Percentiles rank a stretch among this genome's conserved stretches.
Conservation (phyloP, 768 basidiomycete genomes). For the Cystobasidium onofrii region DNA sequence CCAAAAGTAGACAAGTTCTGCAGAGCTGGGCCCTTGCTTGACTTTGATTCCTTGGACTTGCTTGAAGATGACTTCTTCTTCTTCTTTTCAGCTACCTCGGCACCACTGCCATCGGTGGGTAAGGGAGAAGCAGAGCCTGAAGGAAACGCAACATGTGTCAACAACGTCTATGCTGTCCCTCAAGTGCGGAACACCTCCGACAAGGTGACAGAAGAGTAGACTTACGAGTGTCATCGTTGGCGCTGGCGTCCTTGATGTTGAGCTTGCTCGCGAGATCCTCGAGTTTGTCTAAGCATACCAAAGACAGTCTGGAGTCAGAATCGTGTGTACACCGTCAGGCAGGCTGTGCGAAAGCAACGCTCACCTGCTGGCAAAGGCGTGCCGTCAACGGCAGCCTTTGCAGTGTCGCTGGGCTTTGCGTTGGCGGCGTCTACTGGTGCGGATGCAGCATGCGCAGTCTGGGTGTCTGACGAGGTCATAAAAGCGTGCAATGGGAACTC, state of each 20-base stretch:
- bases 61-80: conserved; percentile 30
- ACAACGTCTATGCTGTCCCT: not conserved
- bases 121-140: conserved; percentile 17
- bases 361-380: conserved; percentile 13
- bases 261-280: conserved; percentile 24
- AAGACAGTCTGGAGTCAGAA: not conserved
- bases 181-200: not conserved
- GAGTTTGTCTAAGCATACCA: not conserved
- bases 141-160: not conserved
- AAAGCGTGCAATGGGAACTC: conserved; percentile 18
- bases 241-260: conserved; percentile 25
- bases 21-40: not conserved
- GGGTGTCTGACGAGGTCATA: conserved; percentile 29
- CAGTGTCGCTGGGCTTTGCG: conserved; percentile 12
- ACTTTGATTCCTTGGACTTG: conserved; percentile 28
- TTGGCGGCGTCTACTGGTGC: conserved; percentile 28
- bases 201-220: not conserved
- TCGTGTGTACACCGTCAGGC: not conserved
- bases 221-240: conserved; percentile 24
- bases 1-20: conserved; percentile 30
- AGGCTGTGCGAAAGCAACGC: not conserved
- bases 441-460: conserved; percentile 24
- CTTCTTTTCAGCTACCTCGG: conserved; percentile 26
- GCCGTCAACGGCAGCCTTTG: conserved; percentile 28
- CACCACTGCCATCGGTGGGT: conserved; percentile 5